Conservation (phyloP, 208 protist genomes). For the Trypanosoma cruzi region DNA sequence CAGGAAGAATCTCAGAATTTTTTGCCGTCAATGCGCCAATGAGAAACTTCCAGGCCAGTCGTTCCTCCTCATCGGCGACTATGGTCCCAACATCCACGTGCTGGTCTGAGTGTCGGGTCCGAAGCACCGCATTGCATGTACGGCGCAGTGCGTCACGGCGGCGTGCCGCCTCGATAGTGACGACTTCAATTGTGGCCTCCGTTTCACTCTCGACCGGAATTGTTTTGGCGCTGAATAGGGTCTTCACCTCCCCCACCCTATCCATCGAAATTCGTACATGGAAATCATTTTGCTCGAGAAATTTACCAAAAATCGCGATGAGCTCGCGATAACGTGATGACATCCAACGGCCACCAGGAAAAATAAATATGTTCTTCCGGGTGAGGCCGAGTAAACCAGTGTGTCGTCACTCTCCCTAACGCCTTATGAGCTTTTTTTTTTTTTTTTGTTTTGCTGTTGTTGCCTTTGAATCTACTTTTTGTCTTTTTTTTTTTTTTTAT, state of each 20-base stretch:
- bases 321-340: conserved; percentile 65
- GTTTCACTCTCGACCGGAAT: conserved; percentile 20
- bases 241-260: conserved; percentile 47
- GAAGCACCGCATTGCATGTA: conserved; percentile 34
- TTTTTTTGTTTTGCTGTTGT: not conserved
- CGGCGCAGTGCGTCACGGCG: conserved; percentile 38
- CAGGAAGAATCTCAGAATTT: conserved; percentile 25
- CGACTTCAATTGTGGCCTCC: conserved; percentile 24
- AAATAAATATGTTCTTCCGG: not conserved
- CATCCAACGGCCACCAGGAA: conserved; percentile 30
- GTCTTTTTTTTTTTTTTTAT: not conserved
- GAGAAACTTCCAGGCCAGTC: conserved; percentile 86
- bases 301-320: conserved; percentile 40
- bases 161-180: conserved; percentile 27
- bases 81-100: conserved; percentile 38
- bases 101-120: not conserved
- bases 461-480: not conserved
- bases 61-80: conserved; percentile 58
- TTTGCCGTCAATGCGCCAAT: conserved; percentile 32
- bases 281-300: conserved; percentile 53
- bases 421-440: not conserved
- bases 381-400: not conserved
- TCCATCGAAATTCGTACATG: conserved; percentile 44
- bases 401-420: not conserved
- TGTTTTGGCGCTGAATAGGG: conserved; percentile 49